A percentile compares a stretch with the other conserved stretches of the same genome.
These are phyloP conservation scores for Fusarium nematophilum DNA, from an alignment of 2,329 filamentous ascomycete genomes.

Conservation along the genomic window DNA sequence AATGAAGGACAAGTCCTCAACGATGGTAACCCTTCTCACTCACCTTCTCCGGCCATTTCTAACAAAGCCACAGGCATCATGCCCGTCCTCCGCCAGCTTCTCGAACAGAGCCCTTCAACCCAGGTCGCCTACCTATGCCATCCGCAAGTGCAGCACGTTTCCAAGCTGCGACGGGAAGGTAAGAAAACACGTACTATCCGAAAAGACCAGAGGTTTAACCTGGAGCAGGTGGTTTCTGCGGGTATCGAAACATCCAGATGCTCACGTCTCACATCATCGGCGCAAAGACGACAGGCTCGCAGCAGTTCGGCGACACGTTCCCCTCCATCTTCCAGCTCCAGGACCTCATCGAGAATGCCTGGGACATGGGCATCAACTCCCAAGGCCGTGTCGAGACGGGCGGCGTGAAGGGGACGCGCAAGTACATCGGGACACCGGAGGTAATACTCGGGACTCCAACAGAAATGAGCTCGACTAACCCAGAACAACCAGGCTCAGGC, in stretches of 20 bases:
- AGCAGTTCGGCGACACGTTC: constrained; percentile 69
- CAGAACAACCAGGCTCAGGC: constrained; percentile 73
- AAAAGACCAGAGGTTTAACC: constrained; percentile 8
- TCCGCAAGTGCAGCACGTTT: constrained; percentile 79
- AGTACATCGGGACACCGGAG: constrained; percentile 95
- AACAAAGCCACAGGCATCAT: constrained; percentile 62
- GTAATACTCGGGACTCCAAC: constrained; percentile 57
- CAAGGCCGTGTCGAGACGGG: constrained; percentile 84
- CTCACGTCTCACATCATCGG: constrained; percentile 81
- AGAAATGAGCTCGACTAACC: not conserved
- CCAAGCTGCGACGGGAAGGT: constrained; percentile 82
- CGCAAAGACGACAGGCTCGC: constrained; percentile 64
- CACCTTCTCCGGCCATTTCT: constrained; percentile 16
- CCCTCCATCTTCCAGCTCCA: constrained; percentile 87
- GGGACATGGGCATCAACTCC: constrained; percentile 85
- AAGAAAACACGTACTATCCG: constrained; percentile 11
- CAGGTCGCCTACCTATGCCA: constrained; percentile 84
- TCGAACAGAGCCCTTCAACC: constrained; percentile 71
- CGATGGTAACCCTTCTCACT: constrained; percentile 54
- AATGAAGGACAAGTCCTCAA: constrained; percentile 66
- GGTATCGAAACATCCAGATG: constrained; percentile 96
- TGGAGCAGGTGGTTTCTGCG: constrained; percentile 82
- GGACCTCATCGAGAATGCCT: constrained; percentile 86
- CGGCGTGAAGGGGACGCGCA: constrained; percentile 86
- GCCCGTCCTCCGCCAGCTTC: constrained; percentile 70